phyloP scores from a whole-genome alignment of 2,329 filamentous ascomycete species.

The Pyrenophora tritici-repentis region DNA sequence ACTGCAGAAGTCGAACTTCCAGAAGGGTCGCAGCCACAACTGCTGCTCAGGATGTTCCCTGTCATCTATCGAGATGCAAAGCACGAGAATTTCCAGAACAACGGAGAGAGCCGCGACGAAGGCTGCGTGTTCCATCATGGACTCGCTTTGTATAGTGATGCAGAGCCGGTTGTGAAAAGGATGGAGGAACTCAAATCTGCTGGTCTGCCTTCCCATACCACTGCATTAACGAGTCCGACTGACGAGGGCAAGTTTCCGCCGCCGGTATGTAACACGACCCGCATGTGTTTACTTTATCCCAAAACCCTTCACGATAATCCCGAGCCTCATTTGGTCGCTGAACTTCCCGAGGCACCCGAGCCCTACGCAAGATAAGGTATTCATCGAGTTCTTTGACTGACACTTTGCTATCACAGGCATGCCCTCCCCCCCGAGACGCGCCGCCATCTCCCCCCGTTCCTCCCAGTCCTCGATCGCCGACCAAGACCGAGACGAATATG shows the following conservation, averaged over 20 bases:
- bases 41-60: constrained; percentile 58
- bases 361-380: constrained; percentile 6
- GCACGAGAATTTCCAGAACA: constrained; percentile 50
- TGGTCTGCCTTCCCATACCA: constrained; percentile 46
- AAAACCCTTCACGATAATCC: constrained; percentile 6
- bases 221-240: constrained; percentile 44
- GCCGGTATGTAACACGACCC: constrained; percentile 31
- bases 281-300: constrained; percentile 14
- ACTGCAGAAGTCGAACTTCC: constrained; percentile 31
- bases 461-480: constrained; percentile 12
- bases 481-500: constrained; percentile 20
- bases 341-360: constrained; percentile 5
- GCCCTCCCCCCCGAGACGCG: constrained; percentile 13
- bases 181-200: constrained; percentile 45
- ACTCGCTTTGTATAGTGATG: constrained; percentile 56
- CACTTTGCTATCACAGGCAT: constrained; percentile 19
- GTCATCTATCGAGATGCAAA: constrained; percentile 58
- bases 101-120: constrained; percentile 51
- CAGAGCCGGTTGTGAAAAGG: constrained; percentile 39
- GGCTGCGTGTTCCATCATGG: constrained; percentile 58
- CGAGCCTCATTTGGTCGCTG: constrained; percentile 7
- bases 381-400: constrained; percentile 9
- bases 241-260: constrained; percentile 46
- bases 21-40: constrained; percentile 45
- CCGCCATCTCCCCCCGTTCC: constrained; percentile 10